Evolutionary conservation across 2,329 filamentous ascomycete genomes (phyloP).

Genomic region (Lachnellula willkommii): DNA sequence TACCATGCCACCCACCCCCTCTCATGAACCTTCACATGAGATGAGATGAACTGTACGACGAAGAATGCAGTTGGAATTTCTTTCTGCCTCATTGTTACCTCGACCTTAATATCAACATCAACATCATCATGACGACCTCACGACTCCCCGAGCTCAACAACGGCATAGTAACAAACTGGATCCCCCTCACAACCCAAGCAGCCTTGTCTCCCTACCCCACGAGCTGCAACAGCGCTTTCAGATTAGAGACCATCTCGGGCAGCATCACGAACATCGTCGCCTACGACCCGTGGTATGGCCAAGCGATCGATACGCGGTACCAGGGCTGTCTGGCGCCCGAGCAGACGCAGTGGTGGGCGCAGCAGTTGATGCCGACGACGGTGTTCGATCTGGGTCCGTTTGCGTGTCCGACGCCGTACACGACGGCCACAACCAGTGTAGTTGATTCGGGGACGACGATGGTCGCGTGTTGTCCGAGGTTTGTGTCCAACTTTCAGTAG

Average conservation of each 20-base stretch:
- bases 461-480: slow-evolving; percentile 4
- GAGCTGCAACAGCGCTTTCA: neutral
- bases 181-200: slow-evolving; percentile 1
- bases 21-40: too few relatives aligned
- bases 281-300: slow-evolving; percentile 3
- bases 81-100: too few relatives aligned
- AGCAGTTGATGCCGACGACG: neutral
- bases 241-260: neutral
- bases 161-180: slow-evolving; percentile 2
- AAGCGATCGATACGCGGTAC: neutral
- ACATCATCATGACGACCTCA: neutral
- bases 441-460: neutral
- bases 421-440: neutral
- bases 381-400: neutral
- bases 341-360: slow-evolving; percentile 4
- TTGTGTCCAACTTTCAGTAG: neutral
- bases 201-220: neutral
- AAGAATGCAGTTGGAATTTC: too few relatives aligned
- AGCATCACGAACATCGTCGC: slow-evolving; percentile 4
- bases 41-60: too few relatives aligned
- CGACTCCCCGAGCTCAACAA: slow-evolving; percentile 2
- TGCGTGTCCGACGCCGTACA: slow-evolving; percentile 1
- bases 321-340: neutral
- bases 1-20: too few relatives aligned
- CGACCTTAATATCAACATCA: neutral